These are phyloP conservation scores for Beauveria sp. DNA, from an alignment of 2,329 filamentous ascomycete species.

Conservation along the genomic window DNA sequence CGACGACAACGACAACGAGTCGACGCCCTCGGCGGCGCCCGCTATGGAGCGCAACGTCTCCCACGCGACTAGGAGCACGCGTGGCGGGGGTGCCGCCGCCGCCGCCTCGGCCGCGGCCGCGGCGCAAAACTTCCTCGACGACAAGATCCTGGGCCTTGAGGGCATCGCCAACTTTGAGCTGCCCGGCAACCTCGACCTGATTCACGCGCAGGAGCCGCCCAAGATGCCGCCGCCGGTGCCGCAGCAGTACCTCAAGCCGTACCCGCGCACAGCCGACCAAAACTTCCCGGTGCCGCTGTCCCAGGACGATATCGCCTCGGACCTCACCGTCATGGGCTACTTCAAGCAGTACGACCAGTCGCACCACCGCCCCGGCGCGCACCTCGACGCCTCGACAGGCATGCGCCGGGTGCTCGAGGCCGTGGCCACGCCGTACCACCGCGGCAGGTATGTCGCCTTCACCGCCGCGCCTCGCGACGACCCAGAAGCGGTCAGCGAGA, in stretches of 20 bases:
- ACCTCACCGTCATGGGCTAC: constrained; percentile 50
- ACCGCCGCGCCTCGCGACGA: constrained; percentile 38
- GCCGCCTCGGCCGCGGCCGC: not conserved
- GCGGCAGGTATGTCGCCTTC: constrained; percentile 42
- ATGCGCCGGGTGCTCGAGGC: constrained; percentile 49
- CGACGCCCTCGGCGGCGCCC: constrained; percentile 37
- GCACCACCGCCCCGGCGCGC: constrained; percentile 46
- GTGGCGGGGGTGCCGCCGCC: constrained; percentile 30
- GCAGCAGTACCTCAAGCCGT: constrained; percentile 52
- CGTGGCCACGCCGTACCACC: constrained; percentile 40
- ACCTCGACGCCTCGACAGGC: constrained; percentile 40
- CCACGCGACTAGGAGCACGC: constrained; percentile 56
- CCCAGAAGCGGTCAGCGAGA: constrained; percentile 42
- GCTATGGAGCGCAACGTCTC: constrained; percentile 58
- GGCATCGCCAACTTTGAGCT: constrained; percentile 52
- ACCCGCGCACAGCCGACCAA: constrained; percentile 45
- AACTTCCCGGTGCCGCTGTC: constrained; percentile 47
- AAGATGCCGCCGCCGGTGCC: constrained; percentile 52
- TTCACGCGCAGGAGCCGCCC: constrained; percentile 45
- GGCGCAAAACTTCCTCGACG: constrained; percentile 48
- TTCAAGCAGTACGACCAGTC: constrained; percentile 48
- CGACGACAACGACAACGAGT: constrained; percentile 41
- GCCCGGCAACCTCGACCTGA: constrained; percentile 49
- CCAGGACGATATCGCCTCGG: constrained; percentile 45
- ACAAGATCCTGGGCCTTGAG: constrained; percentile 52